phyloP scores from a whole-genome alignment of 345 rosid genomes.

The Aethionema arabicum region DNA sequence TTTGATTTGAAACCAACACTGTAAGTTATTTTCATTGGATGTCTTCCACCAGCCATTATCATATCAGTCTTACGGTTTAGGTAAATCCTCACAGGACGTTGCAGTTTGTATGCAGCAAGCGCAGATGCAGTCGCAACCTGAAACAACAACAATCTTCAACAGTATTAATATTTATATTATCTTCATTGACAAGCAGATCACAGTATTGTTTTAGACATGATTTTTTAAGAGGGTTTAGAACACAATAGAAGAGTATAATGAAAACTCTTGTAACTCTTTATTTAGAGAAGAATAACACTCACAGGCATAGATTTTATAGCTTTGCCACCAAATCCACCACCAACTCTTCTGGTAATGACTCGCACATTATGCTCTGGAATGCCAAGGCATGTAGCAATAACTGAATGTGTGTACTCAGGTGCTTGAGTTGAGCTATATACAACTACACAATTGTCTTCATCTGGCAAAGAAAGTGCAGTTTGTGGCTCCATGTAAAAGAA shows the following conservation, averaged over 20 bases:
- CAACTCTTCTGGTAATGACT: slow-evolving; percentile 69
- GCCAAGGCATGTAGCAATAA: slow-evolving; percentile 63
- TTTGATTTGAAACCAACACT: slow-evolving; percentile 65
- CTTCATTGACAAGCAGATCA: neutral
- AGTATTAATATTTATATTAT: neutral
- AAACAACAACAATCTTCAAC: slow-evolving; percentile 16
- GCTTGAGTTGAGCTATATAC: slow-evolving; percentile 62
- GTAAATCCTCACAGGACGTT: slow-evolving; percentile 59
- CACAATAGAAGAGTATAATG: neutral
- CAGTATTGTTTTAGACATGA: neutral
- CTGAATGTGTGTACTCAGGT: slow-evolving; percentile 50
- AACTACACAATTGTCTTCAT: slow-evolving; percentile 66
- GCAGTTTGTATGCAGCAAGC: slow-evolving; percentile 59
- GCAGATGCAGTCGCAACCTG: slow-evolving; percentile 75
- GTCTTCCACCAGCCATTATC: slow-evolving; percentile 79
- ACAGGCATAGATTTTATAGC: slow-evolving; percentile 58
- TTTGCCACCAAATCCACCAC: slow-evolving; percentile 85
- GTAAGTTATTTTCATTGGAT: slow-evolving; percentile 76
- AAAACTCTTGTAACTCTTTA: slow-evolving; percentile 2
- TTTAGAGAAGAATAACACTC: slow-evolving; percentile 32
- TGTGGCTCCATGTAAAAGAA: slow-evolving; percentile 76
- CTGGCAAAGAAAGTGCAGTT: slow-evolving; percentile 75
- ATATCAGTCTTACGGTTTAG: slow-evolving; percentile 65
- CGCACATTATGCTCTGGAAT: slow-evolving; percentile 66
- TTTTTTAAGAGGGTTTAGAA: no score